Evolutionary conservation across 2,329 filamentous ascomycete genomes (phyloP).

Genomic region (Ascochyta koolunga): DNA sequence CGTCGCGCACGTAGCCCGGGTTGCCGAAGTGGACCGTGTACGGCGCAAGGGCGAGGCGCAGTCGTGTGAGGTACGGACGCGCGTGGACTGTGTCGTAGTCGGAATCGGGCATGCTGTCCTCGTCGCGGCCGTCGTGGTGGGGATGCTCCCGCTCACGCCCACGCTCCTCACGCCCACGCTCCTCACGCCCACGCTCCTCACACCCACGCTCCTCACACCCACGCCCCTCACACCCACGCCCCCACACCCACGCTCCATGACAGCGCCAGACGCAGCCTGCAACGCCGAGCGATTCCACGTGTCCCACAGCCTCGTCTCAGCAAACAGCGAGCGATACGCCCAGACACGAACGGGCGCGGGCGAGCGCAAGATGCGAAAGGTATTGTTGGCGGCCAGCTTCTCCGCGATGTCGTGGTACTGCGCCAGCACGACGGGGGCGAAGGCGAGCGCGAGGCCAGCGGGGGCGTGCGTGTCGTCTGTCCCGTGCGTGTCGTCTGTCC

Average conservation of each 20-base stretch:
- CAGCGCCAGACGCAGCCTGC: too few relatives aligned
- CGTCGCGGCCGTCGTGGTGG: constrained; percentile 19
- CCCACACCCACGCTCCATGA: too few relatives aligned
- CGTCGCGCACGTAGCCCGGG: constrained; percentile 64
- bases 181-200: too few relatives aligned
- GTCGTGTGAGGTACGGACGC: constrained; percentile 50
- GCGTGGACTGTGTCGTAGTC: constrained; percentile 19
- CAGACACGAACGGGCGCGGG: constrained; percentile 35
- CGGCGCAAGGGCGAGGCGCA: constrained; percentile 55
- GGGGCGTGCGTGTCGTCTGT: constrained; percentile 14
- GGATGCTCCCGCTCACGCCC: too few relatives aligned
- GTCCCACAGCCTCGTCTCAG: constrained; percentile 30
- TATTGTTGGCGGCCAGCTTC: constrained; percentile 32
- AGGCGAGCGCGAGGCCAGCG: constrained; percentile 31
- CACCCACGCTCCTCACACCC: too few relatives aligned
- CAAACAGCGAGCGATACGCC: constrained; percentile 33
- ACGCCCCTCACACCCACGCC: too few relatives aligned
- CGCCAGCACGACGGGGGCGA: constrained; percentile 30
- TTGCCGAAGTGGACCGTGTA: constrained; percentile 65
- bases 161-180: too few relatives aligned
- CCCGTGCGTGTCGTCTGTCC: neutral
- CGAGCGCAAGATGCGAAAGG: constrained; percentile 32
- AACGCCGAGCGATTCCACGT: constrained; percentile 22
- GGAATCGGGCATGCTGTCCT: constrained; percentile 22
- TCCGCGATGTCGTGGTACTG: constrained; percentile 31